Evolutionary conservation across 306 rosid genomes (phyloP), one percentile per base, ranked within the genome.

Genomic region (Cucurbita argyrosperma): DNA sequence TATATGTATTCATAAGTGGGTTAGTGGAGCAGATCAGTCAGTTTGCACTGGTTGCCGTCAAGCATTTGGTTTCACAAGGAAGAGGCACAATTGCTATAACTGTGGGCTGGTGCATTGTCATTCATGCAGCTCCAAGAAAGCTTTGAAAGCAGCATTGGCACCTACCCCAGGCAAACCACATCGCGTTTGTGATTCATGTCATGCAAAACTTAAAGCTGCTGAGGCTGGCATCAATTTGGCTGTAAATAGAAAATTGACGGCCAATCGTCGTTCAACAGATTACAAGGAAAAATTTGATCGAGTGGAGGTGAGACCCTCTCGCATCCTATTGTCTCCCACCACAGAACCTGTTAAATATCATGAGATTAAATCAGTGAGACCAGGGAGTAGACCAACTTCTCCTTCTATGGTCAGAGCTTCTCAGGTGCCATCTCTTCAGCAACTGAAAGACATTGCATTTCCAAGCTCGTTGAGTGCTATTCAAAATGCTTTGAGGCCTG

Each of bases 91-190:
- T 46, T 95, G 99, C 77, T 95, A 95, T 77, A 81, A 91, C 73
- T 95, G 99, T 76, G 99, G 99, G 68, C 79, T 95, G 74, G 96
- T 95, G 59, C 89, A 83, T 83, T 95, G 99, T 66, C 96, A 95
- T 84, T 88, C 89, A 76, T 95, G 99, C 81, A 91, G 99, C 73
- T 95, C 99, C 60, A 95, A 85, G 80, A 95, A 89, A 80, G 96
- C 96, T 58, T 30, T 80, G 57, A 85, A 49, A 82, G 97, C 96
- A 63, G 91, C 97, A 76, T 79, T 95, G 84, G 99, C 99, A 80
- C 96, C 97, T 18, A 91, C 92, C 19, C 97, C 97, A 21, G 89
- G 99, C 78, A 95, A 95, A 81, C 99, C 96, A 7, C 96, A 91
- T 79, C 95, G 99, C 1, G 99, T 95, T 14, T 95, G 99, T 63